A percentile compares a stretch with the other conserved stretches of the same genome.
Evolutionary conservation across 108 stramenopile species (phyloP).

Genomic region (Pseudonitzschia pungens): DNA sequence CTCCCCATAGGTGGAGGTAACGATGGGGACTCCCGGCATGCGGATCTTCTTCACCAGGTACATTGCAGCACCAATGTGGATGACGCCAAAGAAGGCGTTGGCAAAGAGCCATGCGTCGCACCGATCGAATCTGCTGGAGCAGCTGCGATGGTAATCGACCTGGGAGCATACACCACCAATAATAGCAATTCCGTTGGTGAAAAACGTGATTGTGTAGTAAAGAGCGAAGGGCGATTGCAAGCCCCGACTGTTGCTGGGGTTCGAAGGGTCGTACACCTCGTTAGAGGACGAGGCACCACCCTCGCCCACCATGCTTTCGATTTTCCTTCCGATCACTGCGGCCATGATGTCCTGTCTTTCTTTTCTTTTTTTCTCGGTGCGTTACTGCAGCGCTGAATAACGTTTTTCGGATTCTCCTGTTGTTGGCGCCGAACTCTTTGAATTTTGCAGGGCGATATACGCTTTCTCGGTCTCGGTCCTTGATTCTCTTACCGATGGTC

Average conservation of each 20-base stretch:
- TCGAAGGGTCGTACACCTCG: not conserved
- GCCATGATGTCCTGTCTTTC: constrained; percentile 4
- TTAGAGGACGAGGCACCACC: not conserved
- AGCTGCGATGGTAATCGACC: constrained; percentile 12
- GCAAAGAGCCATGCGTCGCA: constrained; percentile 21
- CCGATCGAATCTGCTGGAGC: not conserved
- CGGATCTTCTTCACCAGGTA: constrained; percentile 23
- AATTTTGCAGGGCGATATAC: no score
- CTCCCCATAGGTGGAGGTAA: not conserved
- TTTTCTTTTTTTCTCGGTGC: not conserved
- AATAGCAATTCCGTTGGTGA: constrained; percentile 14
- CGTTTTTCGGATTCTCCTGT: no score
- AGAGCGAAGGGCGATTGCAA: constrained; percentile 19
- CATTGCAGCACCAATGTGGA: constrained; percentile 16
- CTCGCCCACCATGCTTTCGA: not conserved
- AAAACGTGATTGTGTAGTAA: constrained; percentile 18
- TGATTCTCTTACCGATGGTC: no score
- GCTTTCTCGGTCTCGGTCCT: no score
- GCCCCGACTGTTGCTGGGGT: not conserved
- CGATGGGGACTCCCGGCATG: not conserved
- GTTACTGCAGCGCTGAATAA: no score
- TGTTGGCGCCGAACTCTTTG: no score
- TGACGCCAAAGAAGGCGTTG: constrained; percentile 21
- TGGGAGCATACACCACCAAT: constrained; percentile 7
- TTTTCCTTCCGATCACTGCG: constrained; percentile 18